phyloP scores from a whole-genome alignment of 208 protist species.

The Leishmania turanica region DNA sequence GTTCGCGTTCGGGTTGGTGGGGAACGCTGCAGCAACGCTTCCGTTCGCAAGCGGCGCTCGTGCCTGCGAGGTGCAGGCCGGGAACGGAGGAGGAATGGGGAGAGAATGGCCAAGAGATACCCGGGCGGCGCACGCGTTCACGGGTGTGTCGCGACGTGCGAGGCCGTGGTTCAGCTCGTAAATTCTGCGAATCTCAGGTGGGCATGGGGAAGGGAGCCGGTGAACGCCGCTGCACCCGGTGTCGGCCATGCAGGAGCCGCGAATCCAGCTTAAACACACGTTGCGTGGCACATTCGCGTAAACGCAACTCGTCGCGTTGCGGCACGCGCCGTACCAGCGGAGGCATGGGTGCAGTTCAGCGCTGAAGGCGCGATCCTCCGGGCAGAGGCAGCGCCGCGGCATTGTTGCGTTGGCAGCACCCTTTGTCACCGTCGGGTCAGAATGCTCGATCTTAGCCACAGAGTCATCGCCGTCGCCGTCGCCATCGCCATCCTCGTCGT shows the following conservation, averaged over 20 bases:
- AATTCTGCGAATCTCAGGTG: constrained; percentile 46
- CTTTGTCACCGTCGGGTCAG: not conserved
- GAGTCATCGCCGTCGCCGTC: constrained; percentile 1
- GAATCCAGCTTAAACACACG: constrained; percentile 81
- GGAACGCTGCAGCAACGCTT: not conserved
- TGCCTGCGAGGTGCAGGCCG: not conserved
- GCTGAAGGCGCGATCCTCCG: constrained; percentile 47
- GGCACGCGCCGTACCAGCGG: constrained; percentile 73
- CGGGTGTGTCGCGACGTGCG: constrained; percentile 14
- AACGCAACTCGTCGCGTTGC: constrained; percentile 63
- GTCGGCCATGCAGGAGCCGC: constrained; percentile 49
- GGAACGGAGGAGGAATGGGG: not conserved
- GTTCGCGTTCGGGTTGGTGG: not conserved
- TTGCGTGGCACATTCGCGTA: constrained; percentile 65
- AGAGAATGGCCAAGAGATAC: not conserved
- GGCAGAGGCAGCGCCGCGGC: not conserved
- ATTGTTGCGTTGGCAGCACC: not conserved
- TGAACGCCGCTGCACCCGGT: constrained; percentile 70
- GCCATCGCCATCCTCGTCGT: constrained; percentile 12
- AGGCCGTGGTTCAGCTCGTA: constrained; percentile 69
- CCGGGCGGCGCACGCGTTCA: not conserved
- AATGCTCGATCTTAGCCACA: not conserved
- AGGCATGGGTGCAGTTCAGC: constrained; percentile 67
- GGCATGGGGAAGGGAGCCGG: constrained; percentile 66
- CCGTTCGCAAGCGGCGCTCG: not conserved